A percentile compares a stretch with the other conserved stretches of the same genome.
These are phyloP conservation scores for Ligustrum vulgare DNA, from an alignment of 257 asterid genomes.

Conservation along the genomic window DNA sequence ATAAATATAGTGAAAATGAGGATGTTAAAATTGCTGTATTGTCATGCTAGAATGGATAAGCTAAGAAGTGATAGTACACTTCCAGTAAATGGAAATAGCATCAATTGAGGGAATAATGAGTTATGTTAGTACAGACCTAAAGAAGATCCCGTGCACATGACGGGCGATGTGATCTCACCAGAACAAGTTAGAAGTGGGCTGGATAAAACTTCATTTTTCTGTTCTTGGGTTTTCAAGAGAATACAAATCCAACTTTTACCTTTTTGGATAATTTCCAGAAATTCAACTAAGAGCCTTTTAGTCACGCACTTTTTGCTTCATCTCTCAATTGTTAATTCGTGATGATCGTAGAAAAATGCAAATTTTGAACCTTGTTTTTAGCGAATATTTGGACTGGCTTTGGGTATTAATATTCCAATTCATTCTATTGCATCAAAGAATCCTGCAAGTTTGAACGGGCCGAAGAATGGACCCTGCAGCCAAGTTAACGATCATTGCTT, in stretches of 20 bases:
- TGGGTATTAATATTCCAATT: slow-evolving; percentile 29
- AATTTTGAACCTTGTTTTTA: slow-evolving; percentile 20
- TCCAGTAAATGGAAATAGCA: neutral
- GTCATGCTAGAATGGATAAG: neutral
- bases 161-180: neutral
- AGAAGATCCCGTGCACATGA: neutral
- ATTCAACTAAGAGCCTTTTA: slow-evolving; percentile 2
- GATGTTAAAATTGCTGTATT: neutral
- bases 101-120: neutral
- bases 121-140: neutral
- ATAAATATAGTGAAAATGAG: neutral
- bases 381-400: slow-evolving; percentile 1
- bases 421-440: slow-evolving; percentile 39
- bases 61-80: neutral
- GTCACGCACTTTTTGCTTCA: neutral
- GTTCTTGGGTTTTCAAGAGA: neutral
- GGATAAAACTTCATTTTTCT: neutral
- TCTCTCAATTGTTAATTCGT: neutral
- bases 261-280: neutral
- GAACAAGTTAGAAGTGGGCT: neutral
- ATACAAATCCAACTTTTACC: neutral
- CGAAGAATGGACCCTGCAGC: slow-evolving; percentile 30
- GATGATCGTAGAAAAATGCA: slow-evolving; percentile 10
- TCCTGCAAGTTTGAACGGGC: slow-evolving; percentile 51
- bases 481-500: slow-evolving; percentile 49